phyloP scores from a whole-genome alignment of 257 asterid species.

The Solanum neorickii region DNA sequence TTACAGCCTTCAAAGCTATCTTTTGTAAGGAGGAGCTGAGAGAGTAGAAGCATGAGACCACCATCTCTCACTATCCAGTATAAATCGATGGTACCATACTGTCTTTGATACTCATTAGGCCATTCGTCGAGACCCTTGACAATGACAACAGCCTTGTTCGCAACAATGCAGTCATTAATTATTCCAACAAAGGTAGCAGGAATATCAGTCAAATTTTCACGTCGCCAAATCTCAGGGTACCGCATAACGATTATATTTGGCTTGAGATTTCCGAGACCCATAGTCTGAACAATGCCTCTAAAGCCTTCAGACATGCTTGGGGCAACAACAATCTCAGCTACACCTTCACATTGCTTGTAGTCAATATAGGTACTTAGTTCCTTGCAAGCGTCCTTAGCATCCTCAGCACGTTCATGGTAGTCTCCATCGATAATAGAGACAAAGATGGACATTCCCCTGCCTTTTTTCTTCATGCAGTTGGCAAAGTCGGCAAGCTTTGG shows the following conservation, averaged over 20 bases:
- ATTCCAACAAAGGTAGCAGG: slow-evolving; percentile 88
- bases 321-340: slow-evolving; percentile 93
- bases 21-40: slow-evolving; percentile 90
- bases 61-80: slow-evolving; percentile 98
- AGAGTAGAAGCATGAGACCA: slow-evolving; percentile 92
- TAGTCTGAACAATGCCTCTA: slow-evolving; percentile 88
- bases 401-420: slow-evolving; percentile 85
- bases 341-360: slow-evolving; percentile 95
- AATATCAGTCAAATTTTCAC: slow-evolving; percentile 75
- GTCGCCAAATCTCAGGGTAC: slow-evolving; percentile 96
- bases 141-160: slow-evolving; percentile 91
- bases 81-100: slow-evolving; percentile 84
- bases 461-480: slow-evolving; percentile 94
- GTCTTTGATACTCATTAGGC: slow-evolving; percentile 96
- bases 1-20: slow-evolving; percentile 93
- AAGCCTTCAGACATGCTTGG: slow-evolving; percentile 92
- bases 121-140: slow-evolving; percentile 97
- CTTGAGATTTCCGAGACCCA: slow-evolving; percentile 97
- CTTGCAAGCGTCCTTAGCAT: slow-evolving; percentile 84
- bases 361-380: slow-evolving; percentile 84
- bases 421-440: slow-evolving; percentile 93
- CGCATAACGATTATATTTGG: slow-evolving; percentile 93
- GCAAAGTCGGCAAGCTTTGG: slow-evolving; percentile 99
- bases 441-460: slow-evolving; percentile 95
- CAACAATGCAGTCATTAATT: slow-evolving; percentile 90